Evolutionary conservation across 2,329 filamentous ascomycete genomes (phyloP), one percentile per base, ranked within the genome.

Genomic region (Blastomyces silverae): DNA sequence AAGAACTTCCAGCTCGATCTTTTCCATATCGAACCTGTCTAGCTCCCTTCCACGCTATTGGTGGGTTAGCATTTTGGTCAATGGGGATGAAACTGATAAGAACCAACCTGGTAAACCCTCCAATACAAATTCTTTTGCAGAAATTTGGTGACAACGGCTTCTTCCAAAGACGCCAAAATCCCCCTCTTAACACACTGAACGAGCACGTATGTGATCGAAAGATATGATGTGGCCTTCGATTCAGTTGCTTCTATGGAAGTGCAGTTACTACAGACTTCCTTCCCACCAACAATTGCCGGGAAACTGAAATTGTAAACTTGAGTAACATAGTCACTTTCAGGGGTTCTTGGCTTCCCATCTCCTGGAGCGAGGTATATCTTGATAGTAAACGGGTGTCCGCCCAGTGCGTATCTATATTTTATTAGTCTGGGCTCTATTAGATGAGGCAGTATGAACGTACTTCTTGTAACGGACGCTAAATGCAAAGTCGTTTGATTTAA

Each of bases 241-340:
- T 48, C 44, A 20, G 28, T 50, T 31, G 59, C 59, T 44, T 48
- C 59, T 10, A 61, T 10, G 8, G 42, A 34, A 13, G 59, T 61
- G 25, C 59, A 61, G 4, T 61, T 61, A n/a, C 42, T 61, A 4
- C 59, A 61, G 28, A 61, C 44, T 37, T 61, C 59, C 44, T 61
- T 61, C 8, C 59, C 59, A 28, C 50, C 44, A 8, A 61, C 10
- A 7, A 61, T 52, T 2, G 59, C 50, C 31, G 59, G 59, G 59
- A 44, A 61, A 3, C 59, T 61, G 44, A 61, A 61, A 50, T 61
- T 61, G 59, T 61, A 61, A 61, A 61, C 59, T 22, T 61, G 44
- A 34, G 59, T 61, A n/a, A 61, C 59, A 22, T 61, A 61, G 25
- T 61, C 59, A 13, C 37, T 48, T 61, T 50, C 42, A 11, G 59